phyloP scores from a whole-genome alignment of 2,329 filamentous ascomycete genomes.

The Penicillium olsonii region DNA sequence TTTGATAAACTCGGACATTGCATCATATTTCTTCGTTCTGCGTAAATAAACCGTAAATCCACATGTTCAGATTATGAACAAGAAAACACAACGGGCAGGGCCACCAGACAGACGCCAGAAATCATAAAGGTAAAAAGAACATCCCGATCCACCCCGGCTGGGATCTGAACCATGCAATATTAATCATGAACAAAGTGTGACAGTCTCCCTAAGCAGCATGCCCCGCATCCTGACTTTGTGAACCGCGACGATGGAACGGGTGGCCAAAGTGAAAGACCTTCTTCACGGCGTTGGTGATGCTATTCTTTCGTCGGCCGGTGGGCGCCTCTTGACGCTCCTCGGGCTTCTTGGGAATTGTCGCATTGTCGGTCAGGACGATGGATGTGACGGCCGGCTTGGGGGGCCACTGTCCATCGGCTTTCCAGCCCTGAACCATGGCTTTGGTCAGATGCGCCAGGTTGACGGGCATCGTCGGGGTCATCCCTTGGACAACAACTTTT shows the following conservation, averaged over 20 bases:
- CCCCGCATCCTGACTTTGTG: conserved; percentile 23
- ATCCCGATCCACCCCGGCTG: neutral
- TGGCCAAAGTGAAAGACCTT: conserved; percentile 43
- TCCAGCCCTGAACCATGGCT: conserved; percentile 87
- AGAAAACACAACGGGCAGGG: neutral
- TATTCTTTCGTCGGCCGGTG: conserved; percentile 31
- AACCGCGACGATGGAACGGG: conserved; percentile 41
- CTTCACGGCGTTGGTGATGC: conserved; percentile 43
- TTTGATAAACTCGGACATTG: neutral
- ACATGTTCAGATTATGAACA: conserved; percentile 10
- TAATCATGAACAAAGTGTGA: conserved; percentile 1
- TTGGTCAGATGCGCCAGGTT: conserved; percentile 80
- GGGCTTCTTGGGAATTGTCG: conserved; percentile 25
- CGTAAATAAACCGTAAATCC: conserved; percentile 2
- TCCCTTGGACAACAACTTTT: conserved; percentile 77
- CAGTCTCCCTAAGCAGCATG: conserved; percentile 6
- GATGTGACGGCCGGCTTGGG: conserved; percentile 55
- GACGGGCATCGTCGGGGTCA: conserved; percentile 84
- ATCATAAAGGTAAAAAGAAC: neutral
- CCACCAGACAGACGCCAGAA: conserved; percentile 6
- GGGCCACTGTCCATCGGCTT: conserved; percentile 90
- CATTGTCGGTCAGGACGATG: conserved; percentile 33
- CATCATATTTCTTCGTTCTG: conserved; percentile 5
- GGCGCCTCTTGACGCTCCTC: conserved; percentile 16
- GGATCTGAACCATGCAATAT: conserved; percentile 8